Percentiles rank a stretch among this genome's conserved stretches.
These are phyloP conservation scores for Striga asiatica DNA, from an alignment of 257 asterid genomes.

Conservation along the genomic window DNA sequence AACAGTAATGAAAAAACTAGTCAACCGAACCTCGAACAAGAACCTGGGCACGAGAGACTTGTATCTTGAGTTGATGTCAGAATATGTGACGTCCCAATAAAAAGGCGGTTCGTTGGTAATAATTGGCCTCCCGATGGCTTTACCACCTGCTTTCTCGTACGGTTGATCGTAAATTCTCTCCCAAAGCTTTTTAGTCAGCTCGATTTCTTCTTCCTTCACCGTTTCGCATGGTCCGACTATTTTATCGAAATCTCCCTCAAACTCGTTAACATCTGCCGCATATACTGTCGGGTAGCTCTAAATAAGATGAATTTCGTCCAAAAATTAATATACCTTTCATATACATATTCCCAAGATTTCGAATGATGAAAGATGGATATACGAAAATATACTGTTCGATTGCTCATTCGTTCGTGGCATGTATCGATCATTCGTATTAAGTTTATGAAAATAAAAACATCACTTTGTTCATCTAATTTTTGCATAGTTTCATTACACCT, in stretches of 20 bases:
- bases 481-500: no score
- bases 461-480: no score
- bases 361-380: no score
- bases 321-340: not conserved
- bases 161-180: conserved; percentile 71
- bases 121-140: conserved; percentile 29
- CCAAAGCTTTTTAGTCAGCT: conserved; percentile 56
- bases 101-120: conserved; percentile 33
- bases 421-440: no score
- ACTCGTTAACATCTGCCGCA: conserved; percentile 51
- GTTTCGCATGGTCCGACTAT: conserved; percentile 39
- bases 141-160: conserved; percentile 75
- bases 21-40: conserved; percentile 67
- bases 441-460: no score
- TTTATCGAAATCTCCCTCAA: conserved; percentile 47
- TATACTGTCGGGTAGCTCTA: conserved; percentile 90
- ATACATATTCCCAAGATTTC: no score
- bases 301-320: conserved; percentile 2
- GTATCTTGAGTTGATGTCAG: conserved; percentile 63
- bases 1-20: not conserved
- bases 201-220: conserved; percentile 32
- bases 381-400: no score
- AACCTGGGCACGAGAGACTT: conserved; percentile 69
- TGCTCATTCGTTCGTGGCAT: no score
- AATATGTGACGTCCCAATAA: conserved; percentile 51